Base-by-base conservation (phyloP, 192 early-diverging fungal genomes). In the Backusella westeae region DNA sequence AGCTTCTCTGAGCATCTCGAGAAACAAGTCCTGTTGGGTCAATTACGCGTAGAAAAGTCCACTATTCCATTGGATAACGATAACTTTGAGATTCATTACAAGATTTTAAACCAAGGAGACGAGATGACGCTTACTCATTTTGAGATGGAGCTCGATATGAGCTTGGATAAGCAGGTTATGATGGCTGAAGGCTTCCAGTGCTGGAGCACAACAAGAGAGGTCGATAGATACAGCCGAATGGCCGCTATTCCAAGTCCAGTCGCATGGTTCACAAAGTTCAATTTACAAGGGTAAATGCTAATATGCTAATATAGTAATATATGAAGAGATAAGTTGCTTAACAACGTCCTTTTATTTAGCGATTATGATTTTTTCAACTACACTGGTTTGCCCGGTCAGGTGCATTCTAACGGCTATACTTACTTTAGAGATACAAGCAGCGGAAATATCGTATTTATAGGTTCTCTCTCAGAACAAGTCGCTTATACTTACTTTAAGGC, bases 161-260 rank as follows among this genome's bases (percentile, higher is more conserved):
- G 65, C 71, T n/a, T 79, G 23, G 67, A 76, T 2, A 75, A 72
- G 10, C 78, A 84, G 26, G 23, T 63, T 35, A 67, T 85, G 74
- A 76, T 87, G 69, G 85, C 86, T 8, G 85, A 87, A 46, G 86
- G 86, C n/a, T 87, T 80, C 38, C 83, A 87, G 66, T 80, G 83
- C 71, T 87, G 86, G 86, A 85, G 83, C 23, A 65, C 71, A 42
- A 71, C 78, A 5, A 74, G 76, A 52, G 71, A 87, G 80, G 36
- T 63, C 29, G 72, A 49, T 78, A 46, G 59, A 79, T 53, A 72
- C 56, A 39, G 75, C 75, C 59, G 74, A 67, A 34, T 85, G 73
- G 39, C 80, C 70, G 59, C 78, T 69, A 80, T 87, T 70, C 81
- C 78, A 49, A 32, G 59, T 56, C 6, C 77, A 38, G 41, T 87